Evolutionary conservation across 805 yeast genomes (phyloP), one percentile per base, ranked within the genome.

Genomic region (Metschnikowia picachoensis): DNA sequence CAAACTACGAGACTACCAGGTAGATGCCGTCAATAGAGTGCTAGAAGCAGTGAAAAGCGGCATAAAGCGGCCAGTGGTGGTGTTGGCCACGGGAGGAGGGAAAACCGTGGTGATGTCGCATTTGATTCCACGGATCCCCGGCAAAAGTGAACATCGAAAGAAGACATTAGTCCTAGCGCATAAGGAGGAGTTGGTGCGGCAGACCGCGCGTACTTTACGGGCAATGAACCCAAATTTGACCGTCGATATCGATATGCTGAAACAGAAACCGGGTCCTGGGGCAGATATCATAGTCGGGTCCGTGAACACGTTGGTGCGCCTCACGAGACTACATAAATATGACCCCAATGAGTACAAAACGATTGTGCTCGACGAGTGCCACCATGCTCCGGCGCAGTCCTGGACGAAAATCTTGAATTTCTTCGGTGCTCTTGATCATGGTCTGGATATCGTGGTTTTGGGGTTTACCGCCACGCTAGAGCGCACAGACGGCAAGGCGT

Each of bases 61-160:
- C 1, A 55, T 64, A 2, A 64, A 73, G 15, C 70, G 94, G 39
- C 77, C 89, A 0, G 97, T 92, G 0, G 90, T 89, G 2, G 85
- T 89, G 28, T 63, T 91, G 33, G 96, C 97, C 12, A 92, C 98
- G 0, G 98, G 98, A 0, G 94, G 96, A 11, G 98, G 98, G 5
- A 91, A 91, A 57, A 91, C 97, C 0, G 88, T 89, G 11, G 81
- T 87, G 1, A 85, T 88, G 59, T 64, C 86, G 0, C 76, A 76
- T 51, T 53, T 85, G 35, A 76, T 85, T 3, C 74, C 79, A 0
- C 58, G 66, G 35, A 61, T 79, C 6, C 47, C 60, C 27, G 73
- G 76, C 0, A 11, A 27, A 13, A 30, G 32, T 31, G 32, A 14
- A 2, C 12, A 16, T 8, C 31, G 50, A 32, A 52, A 57, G 29